Evolutionary conservation across 2,329 filamentous ascomycete species (phyloP), one percentile per base, ranked within the genome.

Genomic region (Ceratocystis huliohia): DNA sequence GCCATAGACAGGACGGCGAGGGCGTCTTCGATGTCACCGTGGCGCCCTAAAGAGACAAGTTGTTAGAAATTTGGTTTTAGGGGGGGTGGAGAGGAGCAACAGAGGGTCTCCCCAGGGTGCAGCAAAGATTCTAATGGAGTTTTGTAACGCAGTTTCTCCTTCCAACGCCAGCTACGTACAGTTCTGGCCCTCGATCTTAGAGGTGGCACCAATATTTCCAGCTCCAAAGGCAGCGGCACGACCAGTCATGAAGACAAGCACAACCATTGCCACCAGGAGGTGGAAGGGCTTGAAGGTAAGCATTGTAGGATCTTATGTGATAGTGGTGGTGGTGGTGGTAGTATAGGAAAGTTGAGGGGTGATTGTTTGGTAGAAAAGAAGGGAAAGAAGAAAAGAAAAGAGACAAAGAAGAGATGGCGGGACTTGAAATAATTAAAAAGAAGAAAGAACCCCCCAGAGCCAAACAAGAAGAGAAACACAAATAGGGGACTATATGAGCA

Each of bases 11-110:
- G 80, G 68, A 83, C 86, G 68, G 96, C 84, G 66, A 96, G 84
- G 44, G 88, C 87, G 79, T 96, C 92, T 79, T 96, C 92, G 72
- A 96, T 95, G 76, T 96, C 92, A 73, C 89, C 89, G 82, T 93
- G 88, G 70, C 88, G 87, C 88, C 88, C 84, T 87, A 70, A 65
- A 41, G 37, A 41, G 37, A 41, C 37, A 45, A n/a, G 30, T 30
- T 56, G 50, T 56, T 56, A 56, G 50, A 7, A 17, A 13, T n/a
- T 7, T 5, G 50, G 6, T 28, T 15, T 15, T 15, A 5, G 2
- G 25, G 25, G 50, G 25, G 8, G 10, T 41, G 6, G 61, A 30
- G 33, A 10, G 44, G 17, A 33, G 20, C 13, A 48, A 48, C 15
- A 25, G 48, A 10, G 20, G 48, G 5, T 53, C 20, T 10, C n/a